These are phyloP conservation scores for Penium margaritaceum DNA, from an alignment of 139 green algal species.

Conservation along the genomic window DNA sequence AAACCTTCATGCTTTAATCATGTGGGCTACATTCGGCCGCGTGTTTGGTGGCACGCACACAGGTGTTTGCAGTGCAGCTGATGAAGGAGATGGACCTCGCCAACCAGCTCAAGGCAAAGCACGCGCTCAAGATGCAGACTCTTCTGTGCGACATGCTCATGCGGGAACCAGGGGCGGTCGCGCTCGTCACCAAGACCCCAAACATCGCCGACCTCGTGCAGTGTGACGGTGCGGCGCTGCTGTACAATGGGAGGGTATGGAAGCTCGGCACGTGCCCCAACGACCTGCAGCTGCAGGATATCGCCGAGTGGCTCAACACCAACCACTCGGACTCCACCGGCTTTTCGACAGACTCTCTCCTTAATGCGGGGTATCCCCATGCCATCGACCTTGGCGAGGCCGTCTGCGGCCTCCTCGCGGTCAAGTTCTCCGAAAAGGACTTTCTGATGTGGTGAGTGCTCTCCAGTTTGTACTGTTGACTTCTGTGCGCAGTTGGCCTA, in stretches of 20 bases:
- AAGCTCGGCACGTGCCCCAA: too few species aligned
- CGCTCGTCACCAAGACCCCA: conserved; percentile 13
- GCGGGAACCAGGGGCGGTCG: conserved; percentile 15
- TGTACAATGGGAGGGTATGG: background rate
- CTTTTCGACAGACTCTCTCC: background rate
- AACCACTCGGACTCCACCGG: background rate
- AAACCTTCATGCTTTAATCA: too few species aligned
- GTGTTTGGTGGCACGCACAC: too few species aligned
- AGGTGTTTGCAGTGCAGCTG: conserved; percentile 34
- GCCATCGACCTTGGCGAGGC: background rate
- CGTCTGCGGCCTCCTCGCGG: background rate
- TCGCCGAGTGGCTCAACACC: conserved; percentile 10
- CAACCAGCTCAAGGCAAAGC: conserved; percentile 5
- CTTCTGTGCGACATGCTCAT: conserved; percentile 37
- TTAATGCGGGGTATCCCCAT: background rate
- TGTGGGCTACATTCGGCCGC: too few species aligned
- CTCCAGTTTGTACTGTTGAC: background rate
- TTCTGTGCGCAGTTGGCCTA: background rate
- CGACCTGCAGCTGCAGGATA: too few species aligned
- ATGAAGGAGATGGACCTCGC: conserved; percentile 27
- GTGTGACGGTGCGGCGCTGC: conserved; percentile 15
- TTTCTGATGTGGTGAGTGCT: conserved; percentile 6
- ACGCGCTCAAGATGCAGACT: conserved; percentile 12
- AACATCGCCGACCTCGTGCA: conserved; percentile 19
- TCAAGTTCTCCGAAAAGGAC: background rate